These are phyloP conservation scores for Stachybotrys echinatus DNA, from an alignment of 2,329 filamentous ascomycete species.

Conservation along the genomic window DNA sequence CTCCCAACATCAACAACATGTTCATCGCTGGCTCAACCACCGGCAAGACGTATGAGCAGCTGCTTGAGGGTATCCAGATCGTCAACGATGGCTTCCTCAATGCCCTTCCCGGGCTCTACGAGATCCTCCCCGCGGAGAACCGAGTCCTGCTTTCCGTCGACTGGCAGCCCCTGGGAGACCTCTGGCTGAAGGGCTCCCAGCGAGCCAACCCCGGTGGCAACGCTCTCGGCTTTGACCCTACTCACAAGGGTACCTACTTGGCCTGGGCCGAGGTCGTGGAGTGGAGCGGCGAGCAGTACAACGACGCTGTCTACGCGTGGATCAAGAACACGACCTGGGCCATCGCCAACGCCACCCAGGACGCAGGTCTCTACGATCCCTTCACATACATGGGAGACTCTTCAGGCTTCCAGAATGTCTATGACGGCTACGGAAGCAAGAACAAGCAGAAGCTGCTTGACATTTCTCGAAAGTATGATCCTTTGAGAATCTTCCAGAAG, in stretches of 20 bases:
- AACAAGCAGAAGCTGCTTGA: constrained; percentile 6
- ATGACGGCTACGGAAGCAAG: constrained; percentile 7
- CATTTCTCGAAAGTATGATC: constrained; percentile 10
- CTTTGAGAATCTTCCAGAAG: constrained; percentile 5
- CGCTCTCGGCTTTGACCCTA: constrained; percentile 7
- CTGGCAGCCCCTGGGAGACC: constrained; percentile 9
- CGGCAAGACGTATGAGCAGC: constrained; percentile 6
- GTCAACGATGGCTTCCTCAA: constrained; percentile 7
- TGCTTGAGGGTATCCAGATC: constrained; percentile 5
- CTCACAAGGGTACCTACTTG: constrained; percentile 9
- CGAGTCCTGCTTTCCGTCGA: constrained; percentile 8
- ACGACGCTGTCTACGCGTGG: constrained; percentile 9
- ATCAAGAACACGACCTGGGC: constrained; percentile 8
- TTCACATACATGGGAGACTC: constrained; percentile 12
- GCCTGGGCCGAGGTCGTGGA: constrained; percentile 12
- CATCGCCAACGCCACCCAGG: constrained; percentile 8
- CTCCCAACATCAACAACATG: constrained; percentile 9
- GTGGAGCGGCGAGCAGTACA: constrained; percentile 9
- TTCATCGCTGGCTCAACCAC: constrained; percentile 10
- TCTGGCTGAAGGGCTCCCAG: constrained; percentile 7
- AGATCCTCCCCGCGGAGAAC: constrained; percentile 5
- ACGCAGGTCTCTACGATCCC: constrained; percentile 7
- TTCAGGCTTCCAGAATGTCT: constrained; percentile 7
- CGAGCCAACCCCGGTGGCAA: constrained; percentile 8
- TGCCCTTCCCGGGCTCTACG: constrained; percentile 5